Conservation (phyloP, 225 moss, liverwort and hornwort species). For the Neckera pumila region DNA sequence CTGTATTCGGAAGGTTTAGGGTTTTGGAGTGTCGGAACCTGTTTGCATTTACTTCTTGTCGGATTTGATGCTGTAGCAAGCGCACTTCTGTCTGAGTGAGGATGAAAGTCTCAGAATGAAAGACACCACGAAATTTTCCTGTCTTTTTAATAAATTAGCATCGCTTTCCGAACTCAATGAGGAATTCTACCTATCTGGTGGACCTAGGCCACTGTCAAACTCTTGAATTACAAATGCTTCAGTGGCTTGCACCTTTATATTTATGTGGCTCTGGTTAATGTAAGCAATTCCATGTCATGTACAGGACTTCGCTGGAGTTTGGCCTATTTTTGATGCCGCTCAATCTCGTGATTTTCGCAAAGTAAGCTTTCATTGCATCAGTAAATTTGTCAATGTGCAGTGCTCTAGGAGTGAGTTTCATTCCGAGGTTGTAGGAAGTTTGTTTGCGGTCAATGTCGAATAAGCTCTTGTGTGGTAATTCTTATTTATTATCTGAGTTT, state of each 20-base stretch:
- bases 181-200: neutral
- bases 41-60: neutral
- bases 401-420: neutral
- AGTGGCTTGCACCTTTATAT: neutral
- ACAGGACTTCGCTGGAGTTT: slow-evolving; percentile 98
- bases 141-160: neutral
- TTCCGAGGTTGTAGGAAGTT: neutral
- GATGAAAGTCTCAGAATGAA: neutral
- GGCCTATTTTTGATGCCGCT: slow-evolving; percentile 99
- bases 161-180: neutral
- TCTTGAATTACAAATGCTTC: neutral
- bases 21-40: neutral
- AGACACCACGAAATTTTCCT: neutral
- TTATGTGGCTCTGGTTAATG: neutral
- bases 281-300: neutral
- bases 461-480: neutral
- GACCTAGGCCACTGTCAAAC: neutral
- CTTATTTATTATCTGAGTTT: neutral
- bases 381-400: neutral
- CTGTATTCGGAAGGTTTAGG: neutral
- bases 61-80: neutral
- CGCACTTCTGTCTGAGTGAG: neutral
- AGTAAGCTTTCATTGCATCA: slow-evolving; percentile 24
- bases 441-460: neutral
- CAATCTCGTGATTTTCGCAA: slow-evolving; percentile 98